These are phyloP conservation scores for Botrytis hyacinthi DNA, from an alignment of 2,329 filamentous ascomycete genomes.

Conservation along the genomic window DNA sequence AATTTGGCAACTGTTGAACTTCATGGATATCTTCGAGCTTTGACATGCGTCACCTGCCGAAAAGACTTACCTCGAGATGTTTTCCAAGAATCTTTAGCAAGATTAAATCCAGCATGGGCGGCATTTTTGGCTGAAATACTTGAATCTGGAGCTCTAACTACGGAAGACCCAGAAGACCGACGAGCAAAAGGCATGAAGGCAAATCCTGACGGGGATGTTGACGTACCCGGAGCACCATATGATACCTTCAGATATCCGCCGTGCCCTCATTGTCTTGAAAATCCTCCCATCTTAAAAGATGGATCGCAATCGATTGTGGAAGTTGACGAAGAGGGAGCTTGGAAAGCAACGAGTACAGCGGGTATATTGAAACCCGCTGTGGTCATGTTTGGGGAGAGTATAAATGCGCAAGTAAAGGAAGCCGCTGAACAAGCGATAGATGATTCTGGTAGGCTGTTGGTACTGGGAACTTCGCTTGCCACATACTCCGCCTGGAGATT, in stretches of 20 bases:
- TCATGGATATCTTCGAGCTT: conserved; percentile 82
- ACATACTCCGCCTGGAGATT: conserved; percentile 95
- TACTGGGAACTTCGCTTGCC: conserved; percentile 86
- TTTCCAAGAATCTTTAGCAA: conserved; percentile 74
- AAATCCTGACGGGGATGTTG: conserved; percentile 94
- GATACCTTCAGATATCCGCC: conserved; percentile 87
- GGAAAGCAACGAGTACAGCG: conserved; percentile 61
- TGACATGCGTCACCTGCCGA: conserved; percentile 77
- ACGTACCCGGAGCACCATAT: conserved; percentile 83
- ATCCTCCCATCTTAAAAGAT: conserved; percentile 56
- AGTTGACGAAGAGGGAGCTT: conserved; percentile 78
- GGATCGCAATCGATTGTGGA: conserved; percentile 59
- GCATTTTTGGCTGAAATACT: conserved; percentile 71
- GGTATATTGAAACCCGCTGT: conserved; percentile 91
- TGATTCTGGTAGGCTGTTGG: conserved; percentile 68
- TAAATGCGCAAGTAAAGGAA: conserved; percentile 64
- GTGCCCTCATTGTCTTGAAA: conserved; percentile 74
- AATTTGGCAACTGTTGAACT: conserved; percentile 74
- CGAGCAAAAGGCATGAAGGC: conserved; percentile 69
- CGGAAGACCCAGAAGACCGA: conserved; percentile 71
- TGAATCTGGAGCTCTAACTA: conserved; percentile 70
- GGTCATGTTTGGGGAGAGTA: conserved; percentile 94
- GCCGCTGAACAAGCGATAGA: conserved; percentile 81
- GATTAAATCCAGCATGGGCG: conserved; percentile 84
- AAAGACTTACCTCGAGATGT: conserved; percentile 66